Evolutionary conservation across 169 alveolate species (phyloP).

Genomic region (Plasmodium knowlesi): DNA sequence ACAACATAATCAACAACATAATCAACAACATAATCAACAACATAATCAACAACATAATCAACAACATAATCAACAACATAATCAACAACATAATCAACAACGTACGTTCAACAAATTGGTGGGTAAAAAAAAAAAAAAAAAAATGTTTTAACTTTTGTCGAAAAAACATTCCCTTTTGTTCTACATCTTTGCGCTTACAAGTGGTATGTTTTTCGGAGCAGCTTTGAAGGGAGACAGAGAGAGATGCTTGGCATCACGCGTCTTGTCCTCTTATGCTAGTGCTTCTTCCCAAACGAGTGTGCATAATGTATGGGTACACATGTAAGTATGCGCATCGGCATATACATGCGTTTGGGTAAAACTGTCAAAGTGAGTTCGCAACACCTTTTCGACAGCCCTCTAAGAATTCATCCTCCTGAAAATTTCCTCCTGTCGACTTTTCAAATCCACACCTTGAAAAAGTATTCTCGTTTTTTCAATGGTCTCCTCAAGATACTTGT

Average conservation of each 20-base stretch:
- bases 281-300: conserved; percentile 5
- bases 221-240: not conserved
- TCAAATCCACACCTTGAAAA: conserved; percentile 23
- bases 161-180: conserved; percentile 21
- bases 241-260: not conserved
- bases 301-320: not conserved
- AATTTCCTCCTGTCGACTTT: conserved; percentile 55
- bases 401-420: conserved; percentile 38
- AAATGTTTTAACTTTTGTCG: conserved; percentile 48
- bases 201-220: not conserved
- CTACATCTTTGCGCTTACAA: not conserved
- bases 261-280: not conserved
- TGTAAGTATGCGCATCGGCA: not conserved
- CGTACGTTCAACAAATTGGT: not conserved
- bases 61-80: not conserved
- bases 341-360: not conserved
- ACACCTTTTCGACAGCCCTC: not conserved
- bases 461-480: conserved; percentile 35
- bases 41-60: not conserved
- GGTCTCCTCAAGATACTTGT: conserved; percentile 71
- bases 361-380: not conserved
- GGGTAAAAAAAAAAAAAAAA: conserved; percentile 2
- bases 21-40: not conserved
- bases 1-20: not conserved
- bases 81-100: not conserved